Conservation (phyloP, 257 asterid genomes). For the Solanum acaule region DNA sequence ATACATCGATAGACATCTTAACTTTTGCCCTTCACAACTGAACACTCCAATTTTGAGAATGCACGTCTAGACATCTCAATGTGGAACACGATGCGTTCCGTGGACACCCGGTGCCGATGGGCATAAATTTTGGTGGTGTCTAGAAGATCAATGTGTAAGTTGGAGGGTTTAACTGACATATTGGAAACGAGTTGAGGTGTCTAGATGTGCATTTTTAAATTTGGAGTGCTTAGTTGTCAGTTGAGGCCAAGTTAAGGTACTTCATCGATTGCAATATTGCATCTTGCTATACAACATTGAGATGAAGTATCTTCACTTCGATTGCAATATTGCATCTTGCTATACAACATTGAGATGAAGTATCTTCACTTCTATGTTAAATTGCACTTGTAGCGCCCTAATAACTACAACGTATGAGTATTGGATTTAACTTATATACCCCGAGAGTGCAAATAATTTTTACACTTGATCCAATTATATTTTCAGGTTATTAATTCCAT, state of each 20-base stretch:
- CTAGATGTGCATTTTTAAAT: neutral
- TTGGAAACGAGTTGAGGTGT: neutral
- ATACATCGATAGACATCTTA: neutral
- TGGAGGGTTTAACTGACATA: neutral
- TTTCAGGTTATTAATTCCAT: too few relatives aligned
- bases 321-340: too few relatives aligned
- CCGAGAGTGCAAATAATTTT: too few relatives aligned
- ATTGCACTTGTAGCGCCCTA: too few relatives aligned
- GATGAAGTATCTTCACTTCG: too few relatives aligned
- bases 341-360: too few relatives aligned
- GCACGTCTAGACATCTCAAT: neutral
- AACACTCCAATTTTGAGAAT: neutral
- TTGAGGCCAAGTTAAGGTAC: neutral
- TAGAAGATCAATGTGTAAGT: neutral
- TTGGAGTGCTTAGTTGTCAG: neutral
- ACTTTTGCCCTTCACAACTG: neutral
- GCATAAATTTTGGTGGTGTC: neutral
- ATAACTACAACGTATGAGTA: too few relatives aligned
- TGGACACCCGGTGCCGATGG: fast-evolving
- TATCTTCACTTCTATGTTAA: too few relatives aligned
- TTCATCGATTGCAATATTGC: neutral
- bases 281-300: neutral
- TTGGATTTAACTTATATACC: too few relatives aligned
- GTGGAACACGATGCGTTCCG: fast-evolving
- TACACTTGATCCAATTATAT: too few relatives aligned